A percentile compares a stretch with the other conserved stretches of the same genome.
Conservation (phyloP, 306 rosid species). For the Cicer yamashitae region DNA sequence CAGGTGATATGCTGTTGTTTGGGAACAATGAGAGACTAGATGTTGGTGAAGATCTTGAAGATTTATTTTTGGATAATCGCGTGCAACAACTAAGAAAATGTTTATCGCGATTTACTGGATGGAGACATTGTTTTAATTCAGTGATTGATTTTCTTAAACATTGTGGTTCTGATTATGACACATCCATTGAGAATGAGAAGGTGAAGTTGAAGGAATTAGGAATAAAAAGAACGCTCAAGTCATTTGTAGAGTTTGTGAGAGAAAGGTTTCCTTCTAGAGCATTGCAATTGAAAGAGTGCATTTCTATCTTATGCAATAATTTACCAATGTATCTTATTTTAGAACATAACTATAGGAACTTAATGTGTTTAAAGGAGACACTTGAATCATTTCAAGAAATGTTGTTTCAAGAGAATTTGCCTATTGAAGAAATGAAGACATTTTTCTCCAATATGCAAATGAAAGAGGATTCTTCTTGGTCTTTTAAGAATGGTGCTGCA, state of each 20-base stretch:
- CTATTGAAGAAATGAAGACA: slow-evolving; percentile 42
- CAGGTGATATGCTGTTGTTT: background rate
- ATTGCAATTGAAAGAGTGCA: background rate
- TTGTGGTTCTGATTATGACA: background rate
- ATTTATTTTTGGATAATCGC: background rate
- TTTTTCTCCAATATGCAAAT: slow-evolving; percentile 28
- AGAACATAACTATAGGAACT: background rate
- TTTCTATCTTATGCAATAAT: background rate
- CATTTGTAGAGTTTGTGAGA: background rate
- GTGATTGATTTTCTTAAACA: background rate
- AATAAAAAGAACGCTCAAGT: background rate
- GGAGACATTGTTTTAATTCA: background rate
- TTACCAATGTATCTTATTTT: background rate
- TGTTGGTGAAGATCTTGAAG: background rate
- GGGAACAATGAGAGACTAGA: background rate
- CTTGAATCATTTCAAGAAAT: slow-evolving; percentile 11
- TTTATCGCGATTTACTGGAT: background rate
- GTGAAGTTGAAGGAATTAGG: background rate
- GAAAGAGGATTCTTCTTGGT: background rate
- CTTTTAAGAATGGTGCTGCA: background rate
- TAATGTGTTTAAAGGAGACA: background rate
- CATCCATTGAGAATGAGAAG: background rate
- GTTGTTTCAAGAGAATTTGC: slow-evolving; percentile 34
- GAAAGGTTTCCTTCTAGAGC: background rate
- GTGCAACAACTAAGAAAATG: background rate